phyloP scores from a whole-genome alignment of 1,284 basidiomycete genomes.

The Ceratobasidium papillatum region DNA sequence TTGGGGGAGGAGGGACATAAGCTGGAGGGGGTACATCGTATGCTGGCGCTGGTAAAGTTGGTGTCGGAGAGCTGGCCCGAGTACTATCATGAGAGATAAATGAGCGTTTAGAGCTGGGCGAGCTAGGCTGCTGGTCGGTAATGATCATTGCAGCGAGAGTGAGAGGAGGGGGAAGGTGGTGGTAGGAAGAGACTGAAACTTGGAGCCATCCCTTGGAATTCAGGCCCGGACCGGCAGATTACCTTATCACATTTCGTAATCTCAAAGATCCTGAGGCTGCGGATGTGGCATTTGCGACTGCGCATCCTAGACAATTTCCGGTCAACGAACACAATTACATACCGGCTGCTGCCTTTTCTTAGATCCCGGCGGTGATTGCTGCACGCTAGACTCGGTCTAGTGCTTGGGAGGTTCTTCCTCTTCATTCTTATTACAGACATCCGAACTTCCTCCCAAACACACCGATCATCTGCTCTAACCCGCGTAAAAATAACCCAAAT shows the following conservation, averaged over 20 bases:
- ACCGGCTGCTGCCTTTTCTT: neutral
- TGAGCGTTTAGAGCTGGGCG: constrained; percentile 26
- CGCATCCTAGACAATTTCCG: neutral
- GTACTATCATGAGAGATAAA: neutral
- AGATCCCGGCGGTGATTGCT: neutral
- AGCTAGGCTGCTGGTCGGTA: constrained; percentile 37
- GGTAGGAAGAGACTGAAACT: neutral
- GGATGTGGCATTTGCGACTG: neutral
- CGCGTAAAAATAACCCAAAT: neutral
- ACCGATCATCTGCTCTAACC: neutral
- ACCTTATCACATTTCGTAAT: neutral
- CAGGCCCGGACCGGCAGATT: neutral
- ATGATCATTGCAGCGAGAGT: constrained; percentile 22
- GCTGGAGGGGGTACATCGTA: constrained; percentile 25
- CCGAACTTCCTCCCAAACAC: neutral
- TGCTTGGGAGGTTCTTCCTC: neutral
- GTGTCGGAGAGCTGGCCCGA: neutral
- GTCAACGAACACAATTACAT: neutral
- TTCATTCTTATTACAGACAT: neutral
- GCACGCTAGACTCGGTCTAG: neutral
- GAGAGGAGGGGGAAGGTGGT: constrained; percentile 3
- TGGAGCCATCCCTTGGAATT: neutral
- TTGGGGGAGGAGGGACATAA: constrained; percentile 21
- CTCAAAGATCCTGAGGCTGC: neutral
- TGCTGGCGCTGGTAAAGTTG: neutral